Conservation (phyloP, 2,329 filamentous ascomycete species). For the Calonectria pauciramosa region DNA sequence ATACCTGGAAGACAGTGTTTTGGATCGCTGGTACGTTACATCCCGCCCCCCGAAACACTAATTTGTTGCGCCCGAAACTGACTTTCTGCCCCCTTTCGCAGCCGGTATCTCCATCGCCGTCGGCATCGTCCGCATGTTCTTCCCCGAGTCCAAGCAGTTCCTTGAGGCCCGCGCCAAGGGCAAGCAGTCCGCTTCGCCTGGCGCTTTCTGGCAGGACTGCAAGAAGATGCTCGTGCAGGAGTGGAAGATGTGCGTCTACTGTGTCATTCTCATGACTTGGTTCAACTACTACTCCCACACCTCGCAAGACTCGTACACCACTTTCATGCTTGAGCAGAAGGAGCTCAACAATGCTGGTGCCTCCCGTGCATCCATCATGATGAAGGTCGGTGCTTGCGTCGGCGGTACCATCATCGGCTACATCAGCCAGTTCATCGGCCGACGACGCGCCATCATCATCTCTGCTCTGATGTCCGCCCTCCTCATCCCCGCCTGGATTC, state of each 20-base stretch:
- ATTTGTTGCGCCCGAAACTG: background rate
- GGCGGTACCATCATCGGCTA: conserved; percentile 83
- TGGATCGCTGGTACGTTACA: conserved; percentile 69
- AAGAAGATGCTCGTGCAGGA: conserved; percentile 76
- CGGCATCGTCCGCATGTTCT: conserved; percentile 75
- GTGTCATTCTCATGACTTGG: conserved; percentile 83
- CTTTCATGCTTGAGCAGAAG: conserved; percentile 82
- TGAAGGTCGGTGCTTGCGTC: conserved; percentile 83
- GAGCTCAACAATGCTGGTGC: conserved; percentile 74
- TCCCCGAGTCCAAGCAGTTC: conserved; percentile 84
- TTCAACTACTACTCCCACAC: conserved; percentile 84
- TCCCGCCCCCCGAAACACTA: background rate
- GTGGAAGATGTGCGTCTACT: conserved; percentile 85
- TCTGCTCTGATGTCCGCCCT: conserved; percentile 71
- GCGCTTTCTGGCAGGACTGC: conserved; percentile 77
- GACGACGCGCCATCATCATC: conserved; percentile 76
- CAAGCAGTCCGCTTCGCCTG: conserved; percentile 60
- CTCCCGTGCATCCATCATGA: conserved; percentile 82
- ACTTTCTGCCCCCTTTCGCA: conserved; percentile 33
- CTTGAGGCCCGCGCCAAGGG: conserved; percentile 75
- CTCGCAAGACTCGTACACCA: conserved; percentile 85
- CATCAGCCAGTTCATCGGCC: conserved; percentile 80
- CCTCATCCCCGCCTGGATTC: conserved; percentile 79
- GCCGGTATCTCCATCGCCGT: conserved; percentile 77
- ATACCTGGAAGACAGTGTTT: conserved; percentile 82